Evolutionary conservation across 1,284 basidiomycete species (phyloP).

Genomic region (Fomitopsis betulina): DNA sequence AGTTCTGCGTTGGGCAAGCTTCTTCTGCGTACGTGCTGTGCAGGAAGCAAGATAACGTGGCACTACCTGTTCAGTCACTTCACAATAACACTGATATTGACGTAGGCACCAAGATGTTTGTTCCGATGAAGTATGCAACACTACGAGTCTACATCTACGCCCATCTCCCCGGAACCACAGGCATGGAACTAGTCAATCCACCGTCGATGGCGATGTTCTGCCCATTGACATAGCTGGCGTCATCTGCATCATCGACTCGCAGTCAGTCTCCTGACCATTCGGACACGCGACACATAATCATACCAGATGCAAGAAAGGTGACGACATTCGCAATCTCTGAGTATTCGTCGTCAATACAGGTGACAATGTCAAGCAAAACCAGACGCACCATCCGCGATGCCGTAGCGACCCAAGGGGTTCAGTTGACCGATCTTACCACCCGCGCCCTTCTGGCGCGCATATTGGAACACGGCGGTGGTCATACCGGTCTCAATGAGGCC

Average conservation of each 20-base stretch:
- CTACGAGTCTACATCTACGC: slow-evolving; percentile 24
- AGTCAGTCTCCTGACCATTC: not conserved
- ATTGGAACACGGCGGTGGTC: slow-evolving; percentile 72
- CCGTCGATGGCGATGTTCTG: slow-evolving; percentile 88
- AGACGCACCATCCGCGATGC: slow-evolving; percentile 64
- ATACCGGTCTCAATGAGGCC: slow-evolving; percentile 91
- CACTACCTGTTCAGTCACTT: no score
- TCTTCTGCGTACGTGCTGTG: no score
- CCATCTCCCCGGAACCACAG: slow-evolving; percentile 66
- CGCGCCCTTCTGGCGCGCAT: slow-evolving; percentile 71
- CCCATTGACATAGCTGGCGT: slow-evolving; percentile 91
- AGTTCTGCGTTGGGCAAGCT: no score
- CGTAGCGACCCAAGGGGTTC: slow-evolving; percentile 81
- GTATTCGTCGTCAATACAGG: not conserved
- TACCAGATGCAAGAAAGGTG: slow-evolving; percentile 86
- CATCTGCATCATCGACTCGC: slow-evolving; percentile 44
- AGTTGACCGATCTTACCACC: slow-evolving; percentile 79
- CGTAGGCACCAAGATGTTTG: not conserved
- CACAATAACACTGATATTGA: not conserved
- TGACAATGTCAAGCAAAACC: not conserved
- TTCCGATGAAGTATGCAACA: no score
- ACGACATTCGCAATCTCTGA: slow-evolving; percentile 81
- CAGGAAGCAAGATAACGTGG: no score
- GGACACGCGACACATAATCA: not conserved
- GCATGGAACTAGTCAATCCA: slow-evolving; percentile 71